Evolutionary conservation across 768 basidiomycete genomes (phyloP).

Genomic region (Rossbeevera mucosa): DNA sequence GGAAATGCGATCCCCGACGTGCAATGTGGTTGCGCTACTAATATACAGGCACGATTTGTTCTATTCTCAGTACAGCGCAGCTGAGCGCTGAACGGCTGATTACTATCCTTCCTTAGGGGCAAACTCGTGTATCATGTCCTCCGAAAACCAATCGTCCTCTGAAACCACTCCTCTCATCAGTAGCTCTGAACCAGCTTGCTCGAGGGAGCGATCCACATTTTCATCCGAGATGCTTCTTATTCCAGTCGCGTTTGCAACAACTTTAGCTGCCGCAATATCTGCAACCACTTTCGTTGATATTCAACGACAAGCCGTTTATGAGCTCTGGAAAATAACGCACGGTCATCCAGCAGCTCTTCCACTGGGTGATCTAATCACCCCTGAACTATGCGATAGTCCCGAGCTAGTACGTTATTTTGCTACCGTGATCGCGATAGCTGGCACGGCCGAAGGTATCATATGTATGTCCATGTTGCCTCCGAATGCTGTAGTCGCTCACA

Average conservation of each 20-base stretch:
- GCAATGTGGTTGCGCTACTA: not conserved
- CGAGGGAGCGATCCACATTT: not conserved
- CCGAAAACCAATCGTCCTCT: slow-evolving; percentile 1
- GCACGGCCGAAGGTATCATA: slow-evolving; percentile 14
- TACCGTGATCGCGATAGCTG: slow-evolving; percentile 13
- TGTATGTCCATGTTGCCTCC: slow-evolving; percentile 11
- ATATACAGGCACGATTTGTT: not conserved
- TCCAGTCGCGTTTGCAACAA: slow-evolving; percentile 23
- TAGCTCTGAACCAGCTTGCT: not conserved
- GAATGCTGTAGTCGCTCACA: not conserved
- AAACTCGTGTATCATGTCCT: slow-evolving; percentile 10
- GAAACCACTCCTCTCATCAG: slow-evolving; percentile 9
- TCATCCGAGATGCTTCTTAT: slow-evolving; percentile 22
- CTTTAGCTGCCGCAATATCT: slow-evolving; percentile 18
- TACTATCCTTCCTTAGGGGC: not conserved
- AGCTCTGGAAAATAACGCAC: slow-evolving; percentile 17
- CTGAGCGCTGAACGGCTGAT: not conserved
- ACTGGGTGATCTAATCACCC: not conserved
- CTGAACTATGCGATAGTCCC: slow-evolving; percentile 18
- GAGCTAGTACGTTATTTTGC: slow-evolving; percentile 22
- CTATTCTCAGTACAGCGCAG: not conserved
- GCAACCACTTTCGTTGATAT: slow-evolving; percentile 25
- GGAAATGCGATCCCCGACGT: not conserved
- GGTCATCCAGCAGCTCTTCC: not conserved
- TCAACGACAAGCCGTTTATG: slow-evolving; percentile 24